These are phyloP conservation scores for Gymnopilus dilepis DNA, from an alignment of 768 basidiomycete species.

Conservation along the genomic window DNA sequence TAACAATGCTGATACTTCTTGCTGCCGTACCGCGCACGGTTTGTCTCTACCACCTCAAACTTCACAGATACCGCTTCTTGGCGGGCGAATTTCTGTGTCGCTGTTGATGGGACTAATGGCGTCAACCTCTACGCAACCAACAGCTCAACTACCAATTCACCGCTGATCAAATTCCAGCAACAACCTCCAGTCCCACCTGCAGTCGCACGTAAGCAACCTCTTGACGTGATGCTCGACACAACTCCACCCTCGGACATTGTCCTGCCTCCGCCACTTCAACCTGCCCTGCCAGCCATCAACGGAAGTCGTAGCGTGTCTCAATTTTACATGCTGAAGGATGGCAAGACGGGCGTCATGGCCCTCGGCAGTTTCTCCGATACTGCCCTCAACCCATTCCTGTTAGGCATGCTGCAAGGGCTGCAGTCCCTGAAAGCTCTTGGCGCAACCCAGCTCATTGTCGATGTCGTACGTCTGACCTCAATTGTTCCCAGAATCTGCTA, in stretches of 20 bases:
- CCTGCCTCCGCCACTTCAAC: constrained; percentile 45
- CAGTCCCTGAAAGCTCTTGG: constrained; percentile 53
- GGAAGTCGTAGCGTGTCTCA: constrained; percentile 57
- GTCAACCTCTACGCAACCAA: constrained; percentile 37
- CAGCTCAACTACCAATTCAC: constrained; percentile 23
- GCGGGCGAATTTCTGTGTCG: constrained; percentile 59
- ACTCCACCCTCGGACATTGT: constrained; percentile 48
- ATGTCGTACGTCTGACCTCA: constrained; percentile 48
- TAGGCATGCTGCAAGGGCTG: constrained; percentile 52
- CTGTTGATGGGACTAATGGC: constrained; percentile 55
- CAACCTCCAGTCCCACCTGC: constrained; percentile 38
- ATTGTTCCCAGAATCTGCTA: too few species aligned
- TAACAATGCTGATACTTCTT: constrained; percentile 21
- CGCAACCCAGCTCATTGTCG: constrained; percentile 60
- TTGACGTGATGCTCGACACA: constrained; percentile 59
- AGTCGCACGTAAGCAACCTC: constrained; percentile 39
- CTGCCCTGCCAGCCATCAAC: constrained; percentile 41
- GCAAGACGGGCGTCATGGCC: constrained; percentile 60
- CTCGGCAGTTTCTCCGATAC: constrained; percentile 62
- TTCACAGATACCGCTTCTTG: constrained; percentile 59
- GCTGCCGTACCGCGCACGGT: constrained; percentile 64
- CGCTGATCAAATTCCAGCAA: constrained; percentile 45
- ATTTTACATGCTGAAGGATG: constrained; percentile 58
- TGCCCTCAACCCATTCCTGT: constrained; percentile 46
- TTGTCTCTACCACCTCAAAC: constrained; percentile 44